Percentiles rank a stretch among this genome's conserved stretches.
Evolutionary conservation across 78 protist genomes (phyloP).

Genomic region (Dictyostelium purpureum): DNA sequence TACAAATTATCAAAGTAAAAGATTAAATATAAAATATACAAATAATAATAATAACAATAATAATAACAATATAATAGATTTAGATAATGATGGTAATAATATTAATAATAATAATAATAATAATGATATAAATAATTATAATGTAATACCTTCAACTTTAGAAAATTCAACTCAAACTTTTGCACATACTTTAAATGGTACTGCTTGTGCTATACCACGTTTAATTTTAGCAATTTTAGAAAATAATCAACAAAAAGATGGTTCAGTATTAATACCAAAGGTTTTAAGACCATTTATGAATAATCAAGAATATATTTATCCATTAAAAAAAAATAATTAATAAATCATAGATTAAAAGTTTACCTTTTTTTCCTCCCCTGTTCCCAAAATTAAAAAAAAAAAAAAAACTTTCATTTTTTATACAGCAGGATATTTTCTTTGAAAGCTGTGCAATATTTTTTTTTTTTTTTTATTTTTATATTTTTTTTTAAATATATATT

Average conservation of each 20-base stretch:
- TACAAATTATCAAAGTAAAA: slow-evolving; percentile 91
- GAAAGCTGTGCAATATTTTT: too few species aligned
- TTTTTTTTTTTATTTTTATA: too few species aligned
- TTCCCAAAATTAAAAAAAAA: too few species aligned
- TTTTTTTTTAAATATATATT: too few species aligned
- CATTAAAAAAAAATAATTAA: neutral
- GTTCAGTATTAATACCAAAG: slow-evolving; percentile 76
- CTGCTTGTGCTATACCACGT: slow-evolving; percentile 92
- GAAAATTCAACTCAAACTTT: neutral
- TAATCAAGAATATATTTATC: slow-evolving; percentile 39
- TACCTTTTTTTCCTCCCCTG: too few species aligned
- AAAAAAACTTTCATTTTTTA: neutral
- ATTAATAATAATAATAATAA: neutral
- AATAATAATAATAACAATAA: neutral
- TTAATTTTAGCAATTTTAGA: slow-evolving; percentile 88
- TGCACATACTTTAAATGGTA: slow-evolving; percentile 95
- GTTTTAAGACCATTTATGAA: slow-evolving; percentile 78
- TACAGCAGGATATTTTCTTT: too few species aligned
- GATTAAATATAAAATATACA: slow-evolving; percentile 62
- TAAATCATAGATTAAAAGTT: too few species aligned
- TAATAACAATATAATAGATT: neutral
- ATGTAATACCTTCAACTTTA: neutral
- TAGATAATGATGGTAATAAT: neutral
- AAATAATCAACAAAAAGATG: slow-evolving; percentile 85
- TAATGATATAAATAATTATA: too few species aligned